Base-by-base conservation (phyloP, 345 rosid genomes). In the Hibiscus syriacus region DNA sequence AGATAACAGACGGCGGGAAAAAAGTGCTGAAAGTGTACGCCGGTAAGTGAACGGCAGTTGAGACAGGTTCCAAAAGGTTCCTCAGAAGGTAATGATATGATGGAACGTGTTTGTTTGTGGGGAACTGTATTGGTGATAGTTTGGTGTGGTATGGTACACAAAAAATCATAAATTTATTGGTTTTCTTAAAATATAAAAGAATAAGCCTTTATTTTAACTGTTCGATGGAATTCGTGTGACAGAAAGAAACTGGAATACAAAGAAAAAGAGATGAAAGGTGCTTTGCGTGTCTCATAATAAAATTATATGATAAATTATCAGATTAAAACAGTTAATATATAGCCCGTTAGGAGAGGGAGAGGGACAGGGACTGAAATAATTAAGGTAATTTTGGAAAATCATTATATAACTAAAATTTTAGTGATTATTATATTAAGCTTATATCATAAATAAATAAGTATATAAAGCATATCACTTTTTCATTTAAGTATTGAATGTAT, bases 101-200 rank as follows among this genome's bases (percentile, higher is more conserved):
- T 60, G 66, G 81, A 72, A 77, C 74, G 78, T 77, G 80, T 2
- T 67, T 6, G 22, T 46, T 69, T 59, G 76, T 71, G 69, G 59
- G 66, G 63, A 55, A 63, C 60, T 56, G 66, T 49, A 34, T 62
- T 79, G 61, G 52, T 17, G 69, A 50, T 83, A 73, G 60, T 60
- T 78, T 16, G 83, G 70, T 78, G 77, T 54, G 85, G 77, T 53
- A 11, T 5, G 77, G 74, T 55, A 55, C 67, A 64, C 55, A 45
- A 0, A 56, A 57, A 38, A 68, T 13, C 19, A 63, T 39, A 45
- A 22, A 38, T 36, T 14, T 57, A 34, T 61, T 55, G 11, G 12
- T 50, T 66, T 66, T 14, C 1, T 11, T 5, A 8, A 7, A 13
- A 60, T 49, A 17, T 26, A 52, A 38, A 32, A 17, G 30, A 38